Conservation (phyloP, 257 asterid species). For the Solanum peruvianum region DNA sequence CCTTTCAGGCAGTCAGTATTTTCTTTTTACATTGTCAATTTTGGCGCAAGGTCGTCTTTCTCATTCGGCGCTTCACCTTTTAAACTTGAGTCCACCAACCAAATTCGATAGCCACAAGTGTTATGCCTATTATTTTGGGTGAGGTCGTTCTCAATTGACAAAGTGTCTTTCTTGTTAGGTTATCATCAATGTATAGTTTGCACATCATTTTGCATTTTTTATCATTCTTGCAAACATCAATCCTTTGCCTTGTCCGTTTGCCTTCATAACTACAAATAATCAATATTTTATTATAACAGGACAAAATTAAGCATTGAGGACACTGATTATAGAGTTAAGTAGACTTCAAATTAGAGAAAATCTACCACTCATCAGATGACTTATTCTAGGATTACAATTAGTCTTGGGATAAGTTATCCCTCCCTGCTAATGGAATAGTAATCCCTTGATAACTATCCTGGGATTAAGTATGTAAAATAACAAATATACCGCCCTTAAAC, state of each 20-base stretch:
- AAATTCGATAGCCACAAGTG: neutral
- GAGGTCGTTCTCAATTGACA: neutral
- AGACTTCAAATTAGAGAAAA: neutral
- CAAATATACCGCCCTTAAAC: neutral
- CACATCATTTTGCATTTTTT: neutral
- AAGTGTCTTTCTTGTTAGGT: neutral
- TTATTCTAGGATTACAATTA: neutral
- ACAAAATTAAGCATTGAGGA: neutral
- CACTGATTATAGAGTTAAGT: too few relatives aligned
- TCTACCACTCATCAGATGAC: neutral
- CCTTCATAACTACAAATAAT: neutral
- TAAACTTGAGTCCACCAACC: neutral
- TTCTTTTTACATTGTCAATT: neutral
- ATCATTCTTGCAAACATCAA: neutral
- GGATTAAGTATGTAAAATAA: too few relatives aligned
- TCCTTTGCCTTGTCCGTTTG: neutral
- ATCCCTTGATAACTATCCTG: neutral
- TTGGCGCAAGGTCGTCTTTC: neutral
- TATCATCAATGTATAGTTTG: neutral
- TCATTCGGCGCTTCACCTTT: neutral
- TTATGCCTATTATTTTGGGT: neutral
- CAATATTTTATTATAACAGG: neutral
- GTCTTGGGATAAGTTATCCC: neutral
- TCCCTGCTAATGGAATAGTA: neutral
- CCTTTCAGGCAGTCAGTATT: neutral